These are phyloP conservation scores for Aspergillus sclerotioniger DNA, from an alignment of 495 filamentous ascomycete genomes.

Conservation along the genomic window DNA sequence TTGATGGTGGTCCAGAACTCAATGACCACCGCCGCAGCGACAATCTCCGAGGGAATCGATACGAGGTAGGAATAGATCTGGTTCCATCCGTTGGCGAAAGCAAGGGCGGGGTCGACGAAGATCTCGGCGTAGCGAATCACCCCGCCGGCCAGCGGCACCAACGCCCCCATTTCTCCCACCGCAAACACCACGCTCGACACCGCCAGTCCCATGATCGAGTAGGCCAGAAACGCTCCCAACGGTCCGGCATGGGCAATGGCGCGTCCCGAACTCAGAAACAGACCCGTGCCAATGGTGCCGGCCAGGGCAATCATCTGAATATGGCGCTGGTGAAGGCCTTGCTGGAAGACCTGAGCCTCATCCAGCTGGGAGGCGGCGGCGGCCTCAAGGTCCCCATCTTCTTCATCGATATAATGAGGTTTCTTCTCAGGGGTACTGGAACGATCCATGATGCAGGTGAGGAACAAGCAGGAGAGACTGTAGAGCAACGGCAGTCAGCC, in stretches of 20 bases:
- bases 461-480: neutral
- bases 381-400: constrained; percentile 1
- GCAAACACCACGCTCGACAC: constrained; percentile 50
- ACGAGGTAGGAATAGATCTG: constrained; percentile 48
- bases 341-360: constrained; percentile 1
- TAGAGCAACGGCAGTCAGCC: neutral
- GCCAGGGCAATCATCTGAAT: constrained; percentile 49
- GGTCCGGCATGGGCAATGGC: constrained; percentile 63
- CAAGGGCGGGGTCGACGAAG: constrained; percentile 65
- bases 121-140: constrained; percentile 66
- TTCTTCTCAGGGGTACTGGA: constrained; percentile 1
- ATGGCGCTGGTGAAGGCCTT: constrained; percentile 30
- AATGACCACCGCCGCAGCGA: constrained; percentile 7
- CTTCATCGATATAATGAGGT: neutral
- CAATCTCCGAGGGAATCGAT: constrained; percentile 1
- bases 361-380: neutral
- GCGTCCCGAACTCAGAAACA: constrained; percentile 67
- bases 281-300: constrained; percentile 64
- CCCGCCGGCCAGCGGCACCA: constrained; percentile 66
- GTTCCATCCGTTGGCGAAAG: constrained; percentile 66
- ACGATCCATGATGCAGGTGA: neutral
- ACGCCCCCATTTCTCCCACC: constrained; percentile 66
- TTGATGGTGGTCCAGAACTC: constrained; percentile 18
- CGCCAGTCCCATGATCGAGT: constrained; percentile 51
- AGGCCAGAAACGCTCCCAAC: constrained; percentile 62